Base-by-base conservation (phyloP, 1,284 basidiomycete genomes). In the Ustilago trichophora region DNA sequence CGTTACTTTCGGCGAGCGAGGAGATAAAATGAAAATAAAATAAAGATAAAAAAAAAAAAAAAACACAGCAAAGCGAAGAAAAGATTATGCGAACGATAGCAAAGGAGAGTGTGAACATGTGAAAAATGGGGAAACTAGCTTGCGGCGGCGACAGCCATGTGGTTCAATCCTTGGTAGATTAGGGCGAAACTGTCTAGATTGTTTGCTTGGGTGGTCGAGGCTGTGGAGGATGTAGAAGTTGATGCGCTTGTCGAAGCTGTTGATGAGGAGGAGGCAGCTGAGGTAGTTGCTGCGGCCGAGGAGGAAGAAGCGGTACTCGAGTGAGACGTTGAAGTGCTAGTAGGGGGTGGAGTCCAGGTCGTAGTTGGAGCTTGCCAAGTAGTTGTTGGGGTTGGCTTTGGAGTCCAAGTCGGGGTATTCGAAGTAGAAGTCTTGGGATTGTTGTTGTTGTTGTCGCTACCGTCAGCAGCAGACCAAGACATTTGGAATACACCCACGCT, bases 401-500 rank as follows among this genome's bases (percentile, higher is more conserved):
- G 54, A 3, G 59, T 63, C 43, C 45, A 52, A 18, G 54, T 34
- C 1, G 45, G 33, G 6, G 50, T 50, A 11, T 37, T 45, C 41
- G n/a, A 43, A 33, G 44, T 40, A 5, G 40, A 50, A 2, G 36
- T 24, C 26, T 41, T 43, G n/a, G 32, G 26, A 15, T 35, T 44
- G 8, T 44, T 31, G 21, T 50, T 46, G 15, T 49, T 43, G 45
- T 49, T 51, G 38, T 48, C 46, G 36, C 47, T 58, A 7, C 52
- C 56, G 33, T 56, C 63, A 8, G 42, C 52, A 6, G 40, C 36
- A n/a, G 44, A 49, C 75, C 75, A 77, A 26, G 29, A 35, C 68
- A 77, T 75, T 15, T 76, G 42, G 41, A 77, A 73, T 11, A 72
- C 62, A 29, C 75, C 75, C 10, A 47, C 21, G 24, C 24, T 47